A percentile compares a stretch with the other conserved stretches of the same genome.
These are phyloP conservation scores for Bipolaris bicolor DNA, from an alignment of 2,329 filamentous ascomycete species.

Conservation along the genomic window DNA sequence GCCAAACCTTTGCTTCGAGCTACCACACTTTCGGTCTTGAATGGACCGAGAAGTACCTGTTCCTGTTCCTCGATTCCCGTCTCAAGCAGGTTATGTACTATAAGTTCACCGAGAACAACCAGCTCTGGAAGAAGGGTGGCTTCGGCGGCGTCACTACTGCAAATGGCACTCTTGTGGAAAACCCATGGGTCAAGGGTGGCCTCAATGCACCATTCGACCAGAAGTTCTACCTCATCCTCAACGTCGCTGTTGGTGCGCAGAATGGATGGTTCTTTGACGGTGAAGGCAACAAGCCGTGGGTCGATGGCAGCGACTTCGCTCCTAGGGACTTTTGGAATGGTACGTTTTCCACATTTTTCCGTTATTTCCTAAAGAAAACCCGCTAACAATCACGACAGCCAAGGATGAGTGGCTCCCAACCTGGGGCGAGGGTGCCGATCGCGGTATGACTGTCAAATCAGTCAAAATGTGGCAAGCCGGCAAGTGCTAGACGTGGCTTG, in stretches of 20 bases:
- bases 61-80: conserved; percentile 80
- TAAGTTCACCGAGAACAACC: conserved; percentile 61
- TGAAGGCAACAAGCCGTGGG: conserved; percentile 80
- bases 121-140: conserved; percentile 70
- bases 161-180: conserved; percentile 68
- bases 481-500: conserved; percentile 20
- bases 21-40: conserved; percentile 73
- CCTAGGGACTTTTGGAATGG: conserved; percentile 35
- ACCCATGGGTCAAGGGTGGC: conserved; percentile 69
- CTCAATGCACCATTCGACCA: conserved; percentile 75
- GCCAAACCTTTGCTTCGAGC: conserved; percentile 70
- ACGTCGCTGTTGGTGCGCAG: conserved; percentile 75
- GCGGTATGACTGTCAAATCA: conserved; percentile 67
- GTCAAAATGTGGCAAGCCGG: conserved; percentile 62
- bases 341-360: conserved; percentile 5
- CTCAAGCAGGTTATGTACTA: conserved; percentile 80
- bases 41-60: conserved; percentile 85
- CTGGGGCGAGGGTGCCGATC: conserved; percentile 66
- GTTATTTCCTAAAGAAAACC: background rate
- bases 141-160: conserved; percentile 65
- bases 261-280: conserved; percentile 76
- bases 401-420: conserved; percentile 67
- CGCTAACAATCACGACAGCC: conserved; percentile 71
- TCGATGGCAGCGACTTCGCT: conserved; percentile 31
- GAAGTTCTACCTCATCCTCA: conserved; percentile 75